These are phyloP conservation scores for Penicillium occitanis DNA, from an alignment of 2,329 filamentous ascomycete genomes.

Conservation along the genomic window DNA sequence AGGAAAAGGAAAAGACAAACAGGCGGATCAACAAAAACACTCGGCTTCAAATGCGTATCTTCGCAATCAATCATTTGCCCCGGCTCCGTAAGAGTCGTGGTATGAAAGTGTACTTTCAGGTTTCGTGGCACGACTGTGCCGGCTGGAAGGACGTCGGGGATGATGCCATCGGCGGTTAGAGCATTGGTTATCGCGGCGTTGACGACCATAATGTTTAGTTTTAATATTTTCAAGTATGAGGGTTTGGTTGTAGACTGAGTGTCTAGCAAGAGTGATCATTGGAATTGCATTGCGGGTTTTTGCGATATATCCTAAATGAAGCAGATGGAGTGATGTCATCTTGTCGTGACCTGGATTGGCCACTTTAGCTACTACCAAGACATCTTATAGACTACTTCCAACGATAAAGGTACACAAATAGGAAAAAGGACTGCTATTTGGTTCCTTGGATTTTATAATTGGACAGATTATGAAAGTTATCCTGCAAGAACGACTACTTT, in stretches of 20 bases:
- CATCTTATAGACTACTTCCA: not conserved
- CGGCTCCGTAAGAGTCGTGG: slow-evolving; percentile 3
- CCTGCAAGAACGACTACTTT: not conserved
- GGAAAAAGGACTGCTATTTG: too few species aligned
- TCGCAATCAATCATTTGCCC: slow-evolving; percentile 21
- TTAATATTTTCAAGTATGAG: too few species aligned
- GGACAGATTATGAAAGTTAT: not conserved
- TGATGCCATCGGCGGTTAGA: slow-evolving; percentile 16
- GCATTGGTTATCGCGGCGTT: not conserved
- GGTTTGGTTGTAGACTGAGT: not conserved
- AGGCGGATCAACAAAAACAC: slow-evolving; percentile 20
- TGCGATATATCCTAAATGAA: not conserved
- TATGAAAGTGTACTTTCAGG: slow-evolving; percentile 18
- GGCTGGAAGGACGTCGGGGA: slow-evolving; percentile 17
- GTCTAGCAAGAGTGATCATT: not conserved
- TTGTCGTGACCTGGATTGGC: slow-evolving; percentile 11
- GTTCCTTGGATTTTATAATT: not conserved
- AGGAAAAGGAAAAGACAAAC: slow-evolving; percentile 6
- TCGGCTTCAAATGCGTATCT: slow-evolving; percentile 17
- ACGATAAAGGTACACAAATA: not conserved
- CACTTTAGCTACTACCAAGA: not conserved
- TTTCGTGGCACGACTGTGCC: slow-evolving; percentile 16
- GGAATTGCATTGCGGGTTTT: not conserved
- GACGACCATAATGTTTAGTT: not conserved
- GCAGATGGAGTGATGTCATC: slow-evolving; percentile 7